Evolutionary conservation across 352 stramenopile species (phyloP), one percentile per base, ranked within the genome.

Genomic region (Phytophthora fragariaefolia): DNA sequence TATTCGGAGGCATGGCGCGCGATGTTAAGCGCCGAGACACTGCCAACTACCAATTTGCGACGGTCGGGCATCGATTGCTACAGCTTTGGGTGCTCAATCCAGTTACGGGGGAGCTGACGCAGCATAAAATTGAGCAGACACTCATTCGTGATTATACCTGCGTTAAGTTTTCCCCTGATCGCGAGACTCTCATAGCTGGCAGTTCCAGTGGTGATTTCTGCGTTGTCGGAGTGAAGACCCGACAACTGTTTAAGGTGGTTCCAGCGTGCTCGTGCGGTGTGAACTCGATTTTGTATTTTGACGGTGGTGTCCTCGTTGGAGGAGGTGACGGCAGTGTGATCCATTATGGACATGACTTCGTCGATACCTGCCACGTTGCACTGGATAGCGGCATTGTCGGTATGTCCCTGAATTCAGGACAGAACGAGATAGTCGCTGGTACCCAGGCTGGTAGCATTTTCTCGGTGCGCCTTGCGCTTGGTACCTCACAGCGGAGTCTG

Each of bases 21-120:
- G 92, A 98, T 49, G 77, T 98, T 50, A 98, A 98, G 79, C 85
- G 91, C 18, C 79, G 92, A 1, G 87, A 97, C 67, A 98, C 91
- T 27, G 18, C 52, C 22, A 82, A 76, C 45, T 98, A 98, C 76
- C 84, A 97, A 55, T 96, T 98, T 63, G 83, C 81, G 52, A 97
- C 93, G 0, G 90, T 78, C 1, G 72, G 87, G 43, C 66, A 75
- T 54, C 82, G 90, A 17, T 79, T 89, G 64, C 68, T 96, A 15
- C 66, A 85, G 45, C 56, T 98, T 30, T 98, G 93, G 93, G 66
- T 82, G 4, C 73, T 98, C 12, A 85, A 98, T 80, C 92, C 95
- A 6, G 76, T 84, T 51, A 85, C 67, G 9, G 93, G 93, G 8
- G 83, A 96, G 57, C 82, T 97, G 5, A 55, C 61, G 40, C 61